Conservation (phyloP, 2,329 filamentous ascomycete species). For the Hypoxylon sp. region DNA sequence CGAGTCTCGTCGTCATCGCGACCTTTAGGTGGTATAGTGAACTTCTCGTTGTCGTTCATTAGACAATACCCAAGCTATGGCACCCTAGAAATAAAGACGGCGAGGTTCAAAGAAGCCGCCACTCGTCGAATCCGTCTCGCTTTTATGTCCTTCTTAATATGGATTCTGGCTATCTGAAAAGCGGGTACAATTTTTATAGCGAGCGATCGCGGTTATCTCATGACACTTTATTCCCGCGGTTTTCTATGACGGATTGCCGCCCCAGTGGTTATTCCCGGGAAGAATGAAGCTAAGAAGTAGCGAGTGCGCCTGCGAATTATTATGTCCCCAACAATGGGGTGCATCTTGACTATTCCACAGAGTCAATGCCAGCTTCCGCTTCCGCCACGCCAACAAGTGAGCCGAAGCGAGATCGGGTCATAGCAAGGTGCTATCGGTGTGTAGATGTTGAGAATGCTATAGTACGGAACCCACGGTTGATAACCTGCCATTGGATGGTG, state of each 20-base stretch:
- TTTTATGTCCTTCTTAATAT: conserved; percentile 18
- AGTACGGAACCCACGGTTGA: not conserved
- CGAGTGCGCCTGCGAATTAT: conserved; percentile 4
- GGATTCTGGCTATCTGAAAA: conserved; percentile 24
- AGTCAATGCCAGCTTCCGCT: conserved; percentile 7
- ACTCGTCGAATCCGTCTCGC: conserved; percentile 4
- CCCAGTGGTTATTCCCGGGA: conserved; percentile 23
- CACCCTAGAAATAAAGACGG: conserved; percentile 13
- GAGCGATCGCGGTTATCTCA: not conserved
- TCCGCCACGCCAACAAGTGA: conserved; percentile 1
- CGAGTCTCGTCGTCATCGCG: conserved; percentile 14
- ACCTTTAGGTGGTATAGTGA: conserved; percentile 6
- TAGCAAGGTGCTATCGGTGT: conserved; percentile 2
- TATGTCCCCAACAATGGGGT: conserved; percentile 31
- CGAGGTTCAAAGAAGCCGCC: conserved; percentile 7
- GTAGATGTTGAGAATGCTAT: not conserved
- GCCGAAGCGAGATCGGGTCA: conserved; percentile 33
- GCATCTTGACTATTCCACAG: conserved; percentile 16
- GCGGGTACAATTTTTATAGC: conserved; percentile 17
- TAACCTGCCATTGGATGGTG: not conserved
- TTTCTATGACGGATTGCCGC: not conserved
- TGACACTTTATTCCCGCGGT: not conserved
- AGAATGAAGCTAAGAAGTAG: not conserved
- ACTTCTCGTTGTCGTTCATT: conserved; percentile 40
- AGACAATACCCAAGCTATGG: conserved; percentile 17